A percentile compares a stretch with the other conserved stretches of the same genome.
phyloP scores from a whole-genome alignment of 2,329 filamentous ascomycete genomes.

The Pyricularia sp. region DNA sequence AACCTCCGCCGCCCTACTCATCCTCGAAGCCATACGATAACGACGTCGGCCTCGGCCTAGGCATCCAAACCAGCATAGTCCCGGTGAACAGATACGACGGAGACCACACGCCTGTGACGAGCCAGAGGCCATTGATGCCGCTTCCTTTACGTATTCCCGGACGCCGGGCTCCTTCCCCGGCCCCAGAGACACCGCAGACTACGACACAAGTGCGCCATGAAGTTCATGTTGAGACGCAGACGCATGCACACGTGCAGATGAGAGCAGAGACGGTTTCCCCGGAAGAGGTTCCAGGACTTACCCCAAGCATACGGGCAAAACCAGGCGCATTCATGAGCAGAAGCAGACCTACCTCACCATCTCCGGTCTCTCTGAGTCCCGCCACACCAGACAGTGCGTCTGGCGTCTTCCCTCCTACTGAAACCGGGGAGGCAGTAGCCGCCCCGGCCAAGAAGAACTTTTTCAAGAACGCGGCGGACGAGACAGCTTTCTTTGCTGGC shows the following conservation, averaged over 20 bases:
- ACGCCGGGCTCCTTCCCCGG: neutral
- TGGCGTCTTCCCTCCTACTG: neutral
- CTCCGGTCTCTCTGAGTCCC: slow-evolving; percentile 1
- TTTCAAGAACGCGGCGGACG: slow-evolving; percentile 41
- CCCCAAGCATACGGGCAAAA: neutral
- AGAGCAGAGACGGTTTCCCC: neutral
- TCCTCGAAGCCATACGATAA: neutral
- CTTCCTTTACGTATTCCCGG: slow-evolving; percentile 1
- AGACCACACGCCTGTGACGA: neutral
- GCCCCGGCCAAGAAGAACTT: slow-evolving; percentile 11
- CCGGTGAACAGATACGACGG: neutral
- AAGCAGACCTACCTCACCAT: slow-evolving; percentile 1
- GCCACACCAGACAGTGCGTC: slow-evolving; percentile 1
- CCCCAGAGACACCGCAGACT: neutral
- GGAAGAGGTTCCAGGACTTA: slow-evolving; percentile 3
- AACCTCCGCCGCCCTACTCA: neutral
- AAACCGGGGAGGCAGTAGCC: neutral
- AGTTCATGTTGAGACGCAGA: neutral
- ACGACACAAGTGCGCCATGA: neutral
- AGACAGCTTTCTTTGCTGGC: slow-evolving; percentile 56
- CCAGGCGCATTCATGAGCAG: slow-evolving; percentile 4
- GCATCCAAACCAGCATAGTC: neutral
- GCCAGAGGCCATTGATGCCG: neutral
- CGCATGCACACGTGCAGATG: neutral
- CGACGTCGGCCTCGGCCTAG: neutral